phyloP scores from a whole-genome alignment of 2,329 filamentous ascomycete genomes.

The Aspergillus transmontanensis region DNA sequence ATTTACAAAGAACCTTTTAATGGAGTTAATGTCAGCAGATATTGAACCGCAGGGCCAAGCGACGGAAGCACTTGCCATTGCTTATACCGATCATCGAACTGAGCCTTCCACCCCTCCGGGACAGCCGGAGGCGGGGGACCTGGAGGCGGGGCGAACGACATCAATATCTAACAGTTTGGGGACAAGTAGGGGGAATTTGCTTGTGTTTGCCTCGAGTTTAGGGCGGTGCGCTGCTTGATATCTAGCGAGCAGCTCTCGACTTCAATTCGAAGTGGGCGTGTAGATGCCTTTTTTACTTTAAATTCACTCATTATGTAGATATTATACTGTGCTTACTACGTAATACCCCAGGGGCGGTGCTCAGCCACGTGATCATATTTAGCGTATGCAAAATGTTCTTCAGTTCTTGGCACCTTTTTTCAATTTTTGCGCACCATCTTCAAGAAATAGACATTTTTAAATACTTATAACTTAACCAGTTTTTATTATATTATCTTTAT shows the following conservation, averaged over 20 bases:
- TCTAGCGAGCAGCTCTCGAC: neutral
- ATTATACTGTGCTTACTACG: neutral
- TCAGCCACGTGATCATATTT: neutral
- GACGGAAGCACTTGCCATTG: slow-evolving; percentile 63
- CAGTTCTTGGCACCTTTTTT: no score
- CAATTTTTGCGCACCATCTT: no score
- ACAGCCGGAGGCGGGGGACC: slow-evolving; percentile 61
- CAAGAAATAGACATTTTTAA: no score
- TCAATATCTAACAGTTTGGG: slow-evolving; percentile 12
- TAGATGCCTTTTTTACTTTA: neutral
- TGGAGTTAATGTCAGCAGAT: neutral
- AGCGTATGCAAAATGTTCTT: no score
- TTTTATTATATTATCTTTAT: no score
- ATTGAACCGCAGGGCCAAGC: neutral
- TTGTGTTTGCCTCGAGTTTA: neutral
- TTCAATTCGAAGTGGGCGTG: neutral
- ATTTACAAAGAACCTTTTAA: slow-evolving; percentile 83
- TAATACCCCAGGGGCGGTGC: slow-evolving; percentile 22
- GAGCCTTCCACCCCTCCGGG: slow-evolving; percentile 81
- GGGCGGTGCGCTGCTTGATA: neutral
- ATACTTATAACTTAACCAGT: no score
- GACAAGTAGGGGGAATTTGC: neutral
- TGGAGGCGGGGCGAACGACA: slow-evolving; percentile 46
- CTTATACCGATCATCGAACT: slow-evolving; percentile 85
- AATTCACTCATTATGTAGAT: neutral